Base-by-base conservation (phyloP, 2,329 filamentous ascomycete genomes). In the Ascochyta lentis region DNA sequence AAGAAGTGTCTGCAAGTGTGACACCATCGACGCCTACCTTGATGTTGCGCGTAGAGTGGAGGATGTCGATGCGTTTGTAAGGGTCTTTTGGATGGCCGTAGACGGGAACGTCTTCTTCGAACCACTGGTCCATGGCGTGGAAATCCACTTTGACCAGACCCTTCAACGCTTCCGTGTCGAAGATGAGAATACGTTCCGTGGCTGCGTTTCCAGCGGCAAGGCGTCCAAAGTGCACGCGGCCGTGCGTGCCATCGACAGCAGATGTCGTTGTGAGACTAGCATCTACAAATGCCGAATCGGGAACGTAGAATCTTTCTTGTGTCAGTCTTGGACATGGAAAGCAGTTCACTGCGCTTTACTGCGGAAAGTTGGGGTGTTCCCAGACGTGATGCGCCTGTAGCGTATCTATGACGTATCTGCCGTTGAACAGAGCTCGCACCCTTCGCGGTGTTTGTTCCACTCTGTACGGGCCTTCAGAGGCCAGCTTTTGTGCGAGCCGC, bases 81-180 rank as follows among this genome's bases (percentile, higher is more conserved):
- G 87, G 87, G 49, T 89, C 86, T 59, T 88, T 89, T 0, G 87
- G 86, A 55, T 90, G 87, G 3, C 84, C 79, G 63, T 81, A 81
- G 50, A 89, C 82, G 1, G 80, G 82, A 0, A 77, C 75, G 46
- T 87, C 84, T 72, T 89, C 86, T 65, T 87, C 85, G 61, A 81
- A 81, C 80, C 81, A 83, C 42, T 76, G 68, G 37, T 81, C 78
- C 43, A 74, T 43, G 5, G 62, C 64, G 5, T 54, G 37, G 45
- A 75, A 75, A 23, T 73, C 68, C 3, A 76, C 49, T 38, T 71
- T 73, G 6, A 73, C 63, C 10, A 75, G 63, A 10, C 67, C 60
- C 4, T 61, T 52, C 7, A 76, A 58, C 4, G 47, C 16, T 4
- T 64, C 64, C 4, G 29, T 31, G 16, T 63, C 59, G 59, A 76